phyloP scores from a whole-genome alignment of 2,329 filamentous ascomycete species.

The Talaromyces albobiverticillius region DNA sequence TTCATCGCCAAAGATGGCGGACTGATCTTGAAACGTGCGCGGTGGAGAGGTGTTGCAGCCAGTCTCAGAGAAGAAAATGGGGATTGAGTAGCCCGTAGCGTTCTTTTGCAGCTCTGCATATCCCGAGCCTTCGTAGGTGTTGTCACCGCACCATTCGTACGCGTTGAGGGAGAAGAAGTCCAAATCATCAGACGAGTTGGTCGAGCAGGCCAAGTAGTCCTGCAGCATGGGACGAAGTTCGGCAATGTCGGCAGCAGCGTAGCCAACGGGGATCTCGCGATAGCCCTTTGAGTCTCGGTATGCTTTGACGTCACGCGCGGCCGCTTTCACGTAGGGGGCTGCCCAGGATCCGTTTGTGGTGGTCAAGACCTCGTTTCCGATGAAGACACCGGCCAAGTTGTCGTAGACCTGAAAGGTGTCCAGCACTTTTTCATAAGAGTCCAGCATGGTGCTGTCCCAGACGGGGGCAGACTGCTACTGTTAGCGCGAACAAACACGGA shows the following conservation, averaged over 20 bases:
- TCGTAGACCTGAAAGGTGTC: constrained; percentile 74
- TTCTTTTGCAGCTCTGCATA: constrained; percentile 67
- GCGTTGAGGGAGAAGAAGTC: constrained; percentile 87
- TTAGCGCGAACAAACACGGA: background rate
- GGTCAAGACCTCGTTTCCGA: constrained; percentile 78
- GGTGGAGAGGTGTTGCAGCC: constrained; percentile 64
- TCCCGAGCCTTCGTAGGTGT: constrained; percentile 60
- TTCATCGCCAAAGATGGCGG: constrained; percentile 68
- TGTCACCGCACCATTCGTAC: constrained; percentile 71
- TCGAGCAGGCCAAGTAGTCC: constrained; percentile 76
- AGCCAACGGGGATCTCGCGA: constrained; percentile 78
- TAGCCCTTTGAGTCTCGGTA: constrained; percentile 74
- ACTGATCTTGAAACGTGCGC: constrained; percentile 59
- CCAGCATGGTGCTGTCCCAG: constrained; percentile 72
- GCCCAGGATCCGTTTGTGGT: constrained; percentile 54
- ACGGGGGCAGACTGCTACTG: constrained; percentile 52
- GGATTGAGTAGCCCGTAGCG: constrained; percentile 70
- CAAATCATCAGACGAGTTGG: constrained; percentile 62
- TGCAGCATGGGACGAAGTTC: constrained; percentile 64
- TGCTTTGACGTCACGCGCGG: constrained; percentile 75
- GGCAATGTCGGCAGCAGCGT: constrained; percentile 82
- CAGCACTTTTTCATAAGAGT: constrained; percentile 68
- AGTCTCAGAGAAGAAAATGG: constrained; percentile 86
- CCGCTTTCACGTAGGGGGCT: constrained; percentile 80
- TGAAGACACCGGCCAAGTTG: constrained; percentile 79